Percentiles rank a stretch among this genome's conserved stretches.
Conservation (phyloP, 495 filamentous ascomycete species). For the Penicillium manginii region DNA sequence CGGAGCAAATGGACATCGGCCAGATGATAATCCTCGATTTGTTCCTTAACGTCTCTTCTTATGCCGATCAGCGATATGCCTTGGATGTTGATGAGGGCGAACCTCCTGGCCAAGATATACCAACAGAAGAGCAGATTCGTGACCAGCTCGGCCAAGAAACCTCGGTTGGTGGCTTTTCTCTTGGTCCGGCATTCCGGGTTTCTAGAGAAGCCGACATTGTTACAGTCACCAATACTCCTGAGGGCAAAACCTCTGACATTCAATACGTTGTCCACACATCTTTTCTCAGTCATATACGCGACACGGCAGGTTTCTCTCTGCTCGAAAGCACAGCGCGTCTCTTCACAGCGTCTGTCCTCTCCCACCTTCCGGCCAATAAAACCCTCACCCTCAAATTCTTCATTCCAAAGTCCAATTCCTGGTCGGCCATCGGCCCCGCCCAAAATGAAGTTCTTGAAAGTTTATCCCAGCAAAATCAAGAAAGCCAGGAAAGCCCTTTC, state of each 20-base stretch:
- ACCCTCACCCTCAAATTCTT: constrained; percentile 20
- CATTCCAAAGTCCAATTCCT: constrained; percentile 18
- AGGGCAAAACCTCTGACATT: constrained; percentile 13
- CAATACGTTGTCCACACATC: constrained; percentile 21
- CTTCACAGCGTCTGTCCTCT: constrained; percentile 16
- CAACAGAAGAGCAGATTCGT: constrained; percentile 17
- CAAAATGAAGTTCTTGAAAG: constrained; percentile 11
- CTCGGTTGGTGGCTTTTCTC: constrained; percentile 8
- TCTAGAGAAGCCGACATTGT: constrained; percentile 14
- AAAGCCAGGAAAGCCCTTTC: constrained; percentile 6
- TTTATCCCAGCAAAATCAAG: constrained; percentile 9
- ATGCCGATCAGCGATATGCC: constrained; percentile 3
- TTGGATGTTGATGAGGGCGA: constrained; percentile 19
- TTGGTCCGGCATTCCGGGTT: constrained; percentile 15
- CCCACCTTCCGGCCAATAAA: constrained; percentile 19
- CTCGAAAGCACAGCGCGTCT: constrained; percentile 20
- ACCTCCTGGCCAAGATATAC: neutral
- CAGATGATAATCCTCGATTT: constrained; percentile 12
- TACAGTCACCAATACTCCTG: constrained; percentile 19
- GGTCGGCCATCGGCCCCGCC: constrained; percentile 20
- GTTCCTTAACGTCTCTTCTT: neutral
- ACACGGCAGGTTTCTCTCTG: constrained; percentile 8
- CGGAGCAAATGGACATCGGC: constrained; percentile 15
- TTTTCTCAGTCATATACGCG: constrained; percentile 19
- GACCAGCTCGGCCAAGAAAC: constrained; percentile 18